Conservation (phyloP, 2,329 filamentous ascomycete species). For the Aureobasidium sp. region DNA sequence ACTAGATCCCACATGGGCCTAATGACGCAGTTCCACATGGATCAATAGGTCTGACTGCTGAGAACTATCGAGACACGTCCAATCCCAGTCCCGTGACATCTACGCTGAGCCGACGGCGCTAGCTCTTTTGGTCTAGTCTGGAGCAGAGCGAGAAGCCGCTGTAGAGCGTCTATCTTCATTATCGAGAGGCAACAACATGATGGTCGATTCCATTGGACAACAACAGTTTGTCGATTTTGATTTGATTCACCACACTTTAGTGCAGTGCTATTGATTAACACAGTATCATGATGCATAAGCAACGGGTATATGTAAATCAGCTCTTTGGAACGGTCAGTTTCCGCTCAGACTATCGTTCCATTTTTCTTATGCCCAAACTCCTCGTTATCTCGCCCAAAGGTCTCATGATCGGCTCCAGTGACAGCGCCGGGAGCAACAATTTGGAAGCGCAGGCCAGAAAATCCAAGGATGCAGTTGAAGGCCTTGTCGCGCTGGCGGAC, state of each 20-base stretch:
- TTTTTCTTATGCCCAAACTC: not conserved
- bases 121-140: not conserved
- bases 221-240: too few relatives aligned
- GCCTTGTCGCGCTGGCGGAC: constrained; percentile 27
- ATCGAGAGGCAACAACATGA: too few relatives aligned
- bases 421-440: constrained; percentile 14
- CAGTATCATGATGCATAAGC: too few relatives aligned
- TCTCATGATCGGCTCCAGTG: not conserved
- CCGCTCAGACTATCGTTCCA: not conserved
- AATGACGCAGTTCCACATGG: too few relatives aligned
- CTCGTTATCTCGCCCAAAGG: not conserved
- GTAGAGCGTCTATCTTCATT: too few relatives aligned
- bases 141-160: not conserved
- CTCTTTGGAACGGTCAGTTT: not conserved
- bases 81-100: not conserved
- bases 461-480: constrained; percentile 29
- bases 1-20: too few relatives aligned
- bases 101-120: not conserved
- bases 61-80: too few relatives aligned
- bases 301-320: too few relatives aligned
- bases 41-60: too few relatives aligned
- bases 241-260: too few relatives aligned
- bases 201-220: too few relatives aligned
- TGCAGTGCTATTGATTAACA: not conserved
- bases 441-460: constrained; percentile 28